phyloP scores from a whole-genome alignment of 768 basidiomycete genomes.

The Paxillus involutus region DNA sequence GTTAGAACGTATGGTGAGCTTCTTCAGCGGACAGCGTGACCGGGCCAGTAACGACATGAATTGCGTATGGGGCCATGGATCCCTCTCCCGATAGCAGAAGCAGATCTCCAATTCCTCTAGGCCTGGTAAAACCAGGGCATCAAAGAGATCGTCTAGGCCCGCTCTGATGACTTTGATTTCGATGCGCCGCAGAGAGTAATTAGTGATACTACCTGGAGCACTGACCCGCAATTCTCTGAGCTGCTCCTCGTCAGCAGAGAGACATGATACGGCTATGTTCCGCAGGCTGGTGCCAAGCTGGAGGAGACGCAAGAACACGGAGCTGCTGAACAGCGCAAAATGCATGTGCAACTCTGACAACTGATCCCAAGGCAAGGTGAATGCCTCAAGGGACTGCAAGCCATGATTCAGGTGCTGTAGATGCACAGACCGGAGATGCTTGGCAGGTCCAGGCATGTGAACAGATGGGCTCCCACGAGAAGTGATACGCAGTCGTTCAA shows the following conservation, averaged over 20 bases:
- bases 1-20: constrained; percentile 25
- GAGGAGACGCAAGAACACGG: constrained; percentile 23
- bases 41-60: constrained; percentile 25
- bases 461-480: constrained; percentile 13
- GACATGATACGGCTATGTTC: constrained; percentile 21
- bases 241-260: constrained; percentile 21
- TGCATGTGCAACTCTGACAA: constrained; percentile 27
- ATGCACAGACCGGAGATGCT: constrained; percentile 16
- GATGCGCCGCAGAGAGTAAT: constrained; percentile 19
- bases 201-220: constrained; percentile 13
- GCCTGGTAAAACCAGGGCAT: constrained; percentile 20
- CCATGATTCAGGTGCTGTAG: constrained; percentile 21
- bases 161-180: constrained; percentile 31
- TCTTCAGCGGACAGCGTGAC: constrained; percentile 24
- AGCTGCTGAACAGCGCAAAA: constrained; percentile 24
- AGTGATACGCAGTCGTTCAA: constrained; percentile 24
- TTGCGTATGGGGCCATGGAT: constrained; percentile 26
- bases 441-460: constrained; percentile 14
- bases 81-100: constrained; percentile 29
- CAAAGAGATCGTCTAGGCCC: constrained; percentile 21
- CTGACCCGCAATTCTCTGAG: constrained; percentile 7
- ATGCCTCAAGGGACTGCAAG: constrained; percentile 21
- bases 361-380: constrained; percentile 27
- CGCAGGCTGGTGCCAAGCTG: constrained; percentile 19
- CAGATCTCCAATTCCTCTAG: constrained; percentile 32